A percentile compares a stretch with the other conserved stretches of the same genome.
These are phyloP conservation scores for Starmerella geochares DNA, from an alignment of 805 yeast genomes.

Conservation along the genomic window DNA sequence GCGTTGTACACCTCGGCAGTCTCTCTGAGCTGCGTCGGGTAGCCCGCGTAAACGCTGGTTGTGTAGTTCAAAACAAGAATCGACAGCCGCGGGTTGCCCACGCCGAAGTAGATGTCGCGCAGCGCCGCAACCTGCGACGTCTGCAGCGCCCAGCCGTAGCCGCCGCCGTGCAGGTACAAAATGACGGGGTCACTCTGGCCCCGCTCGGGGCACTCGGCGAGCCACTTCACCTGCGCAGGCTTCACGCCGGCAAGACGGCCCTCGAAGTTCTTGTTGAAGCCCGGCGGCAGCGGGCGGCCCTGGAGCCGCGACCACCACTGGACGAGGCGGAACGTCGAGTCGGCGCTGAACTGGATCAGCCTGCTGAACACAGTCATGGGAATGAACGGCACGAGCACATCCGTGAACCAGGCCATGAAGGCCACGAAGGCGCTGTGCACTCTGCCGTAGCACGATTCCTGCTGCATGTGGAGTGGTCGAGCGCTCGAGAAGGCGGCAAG, in stretches of 20 bases:
- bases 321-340: not conserved
- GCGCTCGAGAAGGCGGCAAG: no score
- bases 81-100: conserved; percentile 21
- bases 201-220: conserved; percentile 19
- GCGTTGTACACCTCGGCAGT: conserved; percentile 20
- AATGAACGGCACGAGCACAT: not conserved
- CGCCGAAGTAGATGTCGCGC: conserved; percentile 6
- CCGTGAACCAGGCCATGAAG: not conserved
- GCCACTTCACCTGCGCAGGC: conserved; percentile 17
- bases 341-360: not conserved
- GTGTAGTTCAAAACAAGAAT: conserved; percentile 29
- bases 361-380: not conserved
- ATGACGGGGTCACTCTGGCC: conserved; percentile 23
- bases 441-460: not conserved
- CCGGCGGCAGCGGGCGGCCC: not conserved
- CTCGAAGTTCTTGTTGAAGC: not conserved
- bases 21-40: conserved; percentile 28
- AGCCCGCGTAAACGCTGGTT: conserved; percentile 18
- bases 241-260: not conserved
- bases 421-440: not conserved
- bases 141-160: conserved; percentile 15
- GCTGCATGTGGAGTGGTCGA: no score
- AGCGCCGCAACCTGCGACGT: conserved; percentile 10
- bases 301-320: not conserved
- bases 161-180: conserved; percentile 26